A percentile compares a stretch with the other conserved stretches of the same genome.
These are phyloP conservation scores for Tylopilus plumbeoviolaceoides DNA, from an alignment of 768 basidiomycete species.

Conservation along the genomic window DNA sequence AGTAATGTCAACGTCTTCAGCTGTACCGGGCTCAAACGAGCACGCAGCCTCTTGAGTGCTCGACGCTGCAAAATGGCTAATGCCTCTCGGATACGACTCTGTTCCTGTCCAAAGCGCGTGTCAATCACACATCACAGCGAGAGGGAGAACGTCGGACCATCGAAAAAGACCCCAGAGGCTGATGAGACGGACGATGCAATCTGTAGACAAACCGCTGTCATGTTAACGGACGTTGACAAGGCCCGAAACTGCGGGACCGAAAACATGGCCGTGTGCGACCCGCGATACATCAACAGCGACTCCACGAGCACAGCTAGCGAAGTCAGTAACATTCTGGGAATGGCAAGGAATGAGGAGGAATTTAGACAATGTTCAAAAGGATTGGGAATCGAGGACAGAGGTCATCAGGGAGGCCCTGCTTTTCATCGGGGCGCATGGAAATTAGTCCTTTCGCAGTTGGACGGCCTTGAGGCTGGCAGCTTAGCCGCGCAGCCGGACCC, in stretches of 20 bases:
- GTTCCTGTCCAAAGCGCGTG: conserved; percentile 12
- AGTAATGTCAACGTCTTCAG: conserved; percentile 48
- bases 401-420: conserved; percentile 4
- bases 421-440: conserved; percentile 7
- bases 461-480: conserved; percentile 11
- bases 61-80: conserved; percentile 46
- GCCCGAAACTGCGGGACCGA: background rate
- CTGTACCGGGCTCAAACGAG: conserved; percentile 54
- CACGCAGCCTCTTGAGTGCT: conserved; percentile 46
- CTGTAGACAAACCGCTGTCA: conserved; percentile 14
- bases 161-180: conserved; percentile 21
- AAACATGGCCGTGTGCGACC: background rate
- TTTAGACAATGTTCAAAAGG: conserved; percentile 5
- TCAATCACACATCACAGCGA: conserved; percentile 6
- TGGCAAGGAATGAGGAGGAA: background rate
- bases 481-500: background rate
- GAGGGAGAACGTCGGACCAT: conserved; percentile 9
- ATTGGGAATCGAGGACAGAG: conserved; percentile 2
- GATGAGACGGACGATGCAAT: conserved; percentile 21
- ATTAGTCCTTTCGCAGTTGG: conserved; percentile 1
- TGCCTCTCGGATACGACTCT: conserved; percentile 37
- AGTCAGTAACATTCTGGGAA: conserved; percentile 5
- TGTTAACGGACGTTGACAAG: background rate
- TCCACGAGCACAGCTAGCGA: conserved; percentile 7
- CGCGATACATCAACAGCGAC: conserved; percentile 5